phyloP scores from a whole-genome alignment of 257 asterid genomes.

The Forsythia viridissima region DNA sequence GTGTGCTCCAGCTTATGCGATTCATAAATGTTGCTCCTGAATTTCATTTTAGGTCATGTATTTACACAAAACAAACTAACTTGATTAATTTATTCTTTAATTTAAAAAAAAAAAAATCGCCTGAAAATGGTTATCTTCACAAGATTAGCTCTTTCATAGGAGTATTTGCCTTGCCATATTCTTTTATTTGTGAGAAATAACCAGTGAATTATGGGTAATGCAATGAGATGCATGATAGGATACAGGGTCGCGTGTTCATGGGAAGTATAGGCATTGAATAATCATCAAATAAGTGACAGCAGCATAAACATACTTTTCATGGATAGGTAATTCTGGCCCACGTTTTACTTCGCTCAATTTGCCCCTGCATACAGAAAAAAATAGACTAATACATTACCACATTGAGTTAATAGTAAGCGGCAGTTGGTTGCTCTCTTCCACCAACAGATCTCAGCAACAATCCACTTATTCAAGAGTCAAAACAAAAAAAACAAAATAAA shows the following conservation, averaged over 20 bases:
- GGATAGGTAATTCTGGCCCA: slow-evolving; percentile 61
- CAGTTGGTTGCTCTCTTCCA: slow-evolving; percentile 18
- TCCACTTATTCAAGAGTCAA: slow-evolving; percentile 2
- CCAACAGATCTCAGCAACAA: slow-evolving; percentile 12
- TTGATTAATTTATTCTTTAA: slow-evolving; percentile 7
- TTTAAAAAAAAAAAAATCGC: background rate
- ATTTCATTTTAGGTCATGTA: slow-evolving; percentile 6
- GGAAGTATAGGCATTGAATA: slow-evolving; percentile 6
- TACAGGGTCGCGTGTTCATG: background rate
- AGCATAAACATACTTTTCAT: slow-evolving; percentile 64
- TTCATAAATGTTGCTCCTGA: background rate
- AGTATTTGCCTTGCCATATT: background rate
- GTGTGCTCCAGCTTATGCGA: background rate
- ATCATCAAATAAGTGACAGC: slow-evolving; percentile 13
- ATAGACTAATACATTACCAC: slow-evolving; percentile 10
- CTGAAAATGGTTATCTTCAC: slow-evolving; percentile 1
- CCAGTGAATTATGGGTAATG: background rate
- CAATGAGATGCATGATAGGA: background rate
- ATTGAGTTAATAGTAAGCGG: slow-evolving; percentile 2
- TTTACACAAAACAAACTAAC: background rate
- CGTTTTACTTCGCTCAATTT: slow-evolving; percentile 45
- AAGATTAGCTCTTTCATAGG: background rate
- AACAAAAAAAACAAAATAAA: slow-evolving; percentile 12
- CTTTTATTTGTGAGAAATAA: background rate
- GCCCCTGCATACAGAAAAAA: slow-evolving; percentile 54